Conservation (phyloP, 306 rosid species). For the Citrullus amarus region DNA sequence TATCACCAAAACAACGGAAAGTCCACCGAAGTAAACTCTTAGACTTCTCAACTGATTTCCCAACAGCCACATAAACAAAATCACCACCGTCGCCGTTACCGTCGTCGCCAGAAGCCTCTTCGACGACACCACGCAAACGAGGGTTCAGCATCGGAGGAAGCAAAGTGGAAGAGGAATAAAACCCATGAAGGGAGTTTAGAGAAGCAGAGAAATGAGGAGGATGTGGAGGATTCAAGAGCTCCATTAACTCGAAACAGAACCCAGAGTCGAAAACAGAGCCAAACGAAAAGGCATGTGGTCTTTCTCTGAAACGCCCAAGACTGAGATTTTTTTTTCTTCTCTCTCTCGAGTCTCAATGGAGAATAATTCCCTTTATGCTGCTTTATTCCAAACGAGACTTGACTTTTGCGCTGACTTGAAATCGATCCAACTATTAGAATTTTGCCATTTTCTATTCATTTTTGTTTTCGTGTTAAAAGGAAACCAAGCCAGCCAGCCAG, state of each 20-base stretch:
- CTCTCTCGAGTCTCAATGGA: background rate
- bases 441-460: background rate
- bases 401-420: slow-evolving; percentile 23
- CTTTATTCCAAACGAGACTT: slow-evolving; percentile 13
- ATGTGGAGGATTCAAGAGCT: slow-evolving; percentile 38
- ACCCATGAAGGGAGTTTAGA: slow-evolving; percentile 20
- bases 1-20: slow-evolving; percentile 23
- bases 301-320: background rate
- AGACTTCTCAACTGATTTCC: slow-evolving; percentile 46
- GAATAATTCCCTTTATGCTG: slow-evolving; percentile 7
- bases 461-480: background rate
- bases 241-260: slow-evolving; percentile 22
- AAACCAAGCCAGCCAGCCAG: background rate
- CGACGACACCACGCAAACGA: slow-evolving; percentile 20
- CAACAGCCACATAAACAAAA: slow-evolving; percentile 54
- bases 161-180: slow-evolving; percentile 20
- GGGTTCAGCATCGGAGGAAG: slow-evolving; percentile 16
- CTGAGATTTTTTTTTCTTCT: background rate
- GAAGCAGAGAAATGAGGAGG: slow-evolving; percentile 18
- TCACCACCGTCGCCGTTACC: slow-evolving; percentile 8
- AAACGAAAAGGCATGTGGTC: background rate
- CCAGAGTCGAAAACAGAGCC: slow-evolving; percentile 4
- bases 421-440: slow-evolving; percentile 4
- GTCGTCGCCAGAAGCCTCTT: background rate
- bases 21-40: slow-evolving; percentile 57